Evolutionary conservation across 2,329 filamentous ascomycete species (phyloP), one percentile per base, ranked within the genome.

Genomic region (Stachybotrys echinatus): DNA sequence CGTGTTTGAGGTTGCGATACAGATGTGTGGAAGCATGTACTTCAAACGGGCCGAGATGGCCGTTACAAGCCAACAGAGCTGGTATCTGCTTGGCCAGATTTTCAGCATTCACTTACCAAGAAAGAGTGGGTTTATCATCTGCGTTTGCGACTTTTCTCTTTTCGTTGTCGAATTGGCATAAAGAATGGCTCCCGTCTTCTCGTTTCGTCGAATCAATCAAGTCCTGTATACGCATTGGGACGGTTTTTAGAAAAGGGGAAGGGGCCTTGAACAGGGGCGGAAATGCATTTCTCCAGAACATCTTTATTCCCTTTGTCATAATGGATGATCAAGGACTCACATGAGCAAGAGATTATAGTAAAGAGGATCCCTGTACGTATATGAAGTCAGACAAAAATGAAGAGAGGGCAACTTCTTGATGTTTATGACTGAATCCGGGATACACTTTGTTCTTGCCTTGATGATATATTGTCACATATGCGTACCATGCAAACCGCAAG

Each of bases 31-130:
- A n/a, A 10, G n/a, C 17, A 10, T 8, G 17, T 14, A 40, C 38
- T n/a, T 40, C 38, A 40, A n/a, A n/a, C n/a, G n/a, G n/a, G n/a
- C n/a, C n/a, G n/a, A n/a, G n/a, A n/a, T n/a, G n/a, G n/a, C n/a
- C n/a, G n/a, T n/a, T 18, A 40, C 5, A 18, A 52, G 56, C 53
- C 52, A 60, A 58, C 57, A 54, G 60, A 62, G 58, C 60, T 50
- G 60, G 60, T 46, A 61, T 62, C 60, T 58, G 48, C 54, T 59
- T 61, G 58, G 57, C 53, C 47, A 43, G 45, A 40, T 10, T 40
- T 18, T 40, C 17, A 40, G 38, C 38, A 40, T 20, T n/a, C 2
- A 40, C 12, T 4, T 20, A 40, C 18, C 45, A 50, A 52, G 47
- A 53, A 52, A 50, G 46, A 48, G 49, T 48, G 31, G 46, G 40